Conservation (phyloP, 768 basidiomycete genomes). For the Serendipita vermifera region DNA sequence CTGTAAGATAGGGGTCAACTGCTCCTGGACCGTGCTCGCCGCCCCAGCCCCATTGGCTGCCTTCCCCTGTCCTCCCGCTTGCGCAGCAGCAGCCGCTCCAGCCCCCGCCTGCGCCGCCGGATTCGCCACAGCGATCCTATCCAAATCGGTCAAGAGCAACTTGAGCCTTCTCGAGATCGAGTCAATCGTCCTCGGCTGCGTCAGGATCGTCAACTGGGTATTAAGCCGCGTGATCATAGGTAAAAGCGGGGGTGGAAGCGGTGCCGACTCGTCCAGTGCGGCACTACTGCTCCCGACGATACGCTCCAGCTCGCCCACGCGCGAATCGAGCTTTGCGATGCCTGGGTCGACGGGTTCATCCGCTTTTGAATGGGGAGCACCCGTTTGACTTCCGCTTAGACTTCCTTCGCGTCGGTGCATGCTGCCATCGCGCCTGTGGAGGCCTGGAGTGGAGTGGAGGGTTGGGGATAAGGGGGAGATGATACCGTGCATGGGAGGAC, state of each 20-base stretch:
- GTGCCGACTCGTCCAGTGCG: conserved; percentile 67
- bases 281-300: conserved; percentile 71
- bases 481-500: no score
- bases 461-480: not conserved
- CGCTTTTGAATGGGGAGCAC: not conserved
- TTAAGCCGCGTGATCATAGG: conserved; percentile 72
- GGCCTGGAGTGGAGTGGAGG: not conserved
- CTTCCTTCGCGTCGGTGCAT: conserved; percentile 12
- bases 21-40: conserved; percentile 36
- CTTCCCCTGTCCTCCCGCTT: conserved; percentile 34
- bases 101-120: conserved; percentile 21
- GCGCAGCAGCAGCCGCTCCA: conserved; percentile 23
- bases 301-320: conserved; percentile 73
- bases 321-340: conserved; percentile 64
- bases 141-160: conserved; percentile 81
- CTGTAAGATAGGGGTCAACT: conserved; percentile 26
- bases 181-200: conserved; percentile 93
- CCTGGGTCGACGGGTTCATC: conserved; percentile 29
- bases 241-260: conserved; percentile 67
- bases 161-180: conserved; percentile 90
- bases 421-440: conserved; percentile 11
- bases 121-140: conserved; percentile 43
- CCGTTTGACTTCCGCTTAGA: conserved; percentile 1
- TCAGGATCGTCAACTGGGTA: conserved; percentile 72
- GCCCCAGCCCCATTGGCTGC: conserved; percentile 13